Evolutionary conservation across 2,329 filamentous ascomycete species (phyloP).

Genomic region (Verticillium tricorpus): DNA sequence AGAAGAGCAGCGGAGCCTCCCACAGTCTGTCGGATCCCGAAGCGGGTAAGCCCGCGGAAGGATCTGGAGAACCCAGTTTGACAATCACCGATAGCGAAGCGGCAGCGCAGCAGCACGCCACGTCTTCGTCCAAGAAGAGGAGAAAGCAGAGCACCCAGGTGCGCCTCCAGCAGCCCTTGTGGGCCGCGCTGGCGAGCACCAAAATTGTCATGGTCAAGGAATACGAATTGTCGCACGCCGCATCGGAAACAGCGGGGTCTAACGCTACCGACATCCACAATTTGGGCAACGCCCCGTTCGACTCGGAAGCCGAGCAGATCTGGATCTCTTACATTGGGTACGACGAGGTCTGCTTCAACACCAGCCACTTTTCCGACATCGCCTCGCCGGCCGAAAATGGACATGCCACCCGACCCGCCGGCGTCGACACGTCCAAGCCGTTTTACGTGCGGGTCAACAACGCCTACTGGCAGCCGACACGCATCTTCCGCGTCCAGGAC

Average conservation of each 20-base stretch:
- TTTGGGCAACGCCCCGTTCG: slow-evolving; percentile 70
- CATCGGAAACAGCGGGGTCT: slow-evolving; percentile 67
- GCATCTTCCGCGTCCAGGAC: slow-evolving; percentile 53
- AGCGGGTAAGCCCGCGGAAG: slow-evolving; percentile 46
- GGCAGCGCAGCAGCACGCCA: slow-evolving; percentile 49
- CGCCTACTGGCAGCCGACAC: slow-evolving; percentile 72
- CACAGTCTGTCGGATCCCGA: slow-evolving; percentile 56
- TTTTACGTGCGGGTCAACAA: slow-evolving; percentile 78
- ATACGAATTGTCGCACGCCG: slow-evolving; percentile 75
- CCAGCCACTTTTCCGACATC: slow-evolving; percentile 54
- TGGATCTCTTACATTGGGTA: slow-evolving; percentile 79
- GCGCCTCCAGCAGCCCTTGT: slow-evolving; percentile 84
- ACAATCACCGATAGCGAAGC: slow-evolving; percentile 47
- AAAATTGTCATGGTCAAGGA: slow-evolving; percentile 96
- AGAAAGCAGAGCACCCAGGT: slow-evolving; percentile 89
- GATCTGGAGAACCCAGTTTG: slow-evolving; percentile 29
- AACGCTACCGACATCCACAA: slow-evolving; percentile 74
- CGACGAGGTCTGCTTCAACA: slow-evolving; percentile 73
- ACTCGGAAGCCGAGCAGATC: slow-evolving; percentile 65
- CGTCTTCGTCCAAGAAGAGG: slow-evolving; percentile 70
- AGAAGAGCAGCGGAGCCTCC: slow-evolving; percentile 47
- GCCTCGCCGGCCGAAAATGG: slow-evolving; percentile 18
- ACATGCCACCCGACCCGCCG: slow-evolving; percentile 33
- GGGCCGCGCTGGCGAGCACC: slow-evolving; percentile 90
- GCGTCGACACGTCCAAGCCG: slow-evolving; percentile 65